Evolutionary conservation across 805 yeast genomes (phyloP), one percentile per base, ranked within the genome.

Genomic region (Saturnispora saitoi): DNA sequence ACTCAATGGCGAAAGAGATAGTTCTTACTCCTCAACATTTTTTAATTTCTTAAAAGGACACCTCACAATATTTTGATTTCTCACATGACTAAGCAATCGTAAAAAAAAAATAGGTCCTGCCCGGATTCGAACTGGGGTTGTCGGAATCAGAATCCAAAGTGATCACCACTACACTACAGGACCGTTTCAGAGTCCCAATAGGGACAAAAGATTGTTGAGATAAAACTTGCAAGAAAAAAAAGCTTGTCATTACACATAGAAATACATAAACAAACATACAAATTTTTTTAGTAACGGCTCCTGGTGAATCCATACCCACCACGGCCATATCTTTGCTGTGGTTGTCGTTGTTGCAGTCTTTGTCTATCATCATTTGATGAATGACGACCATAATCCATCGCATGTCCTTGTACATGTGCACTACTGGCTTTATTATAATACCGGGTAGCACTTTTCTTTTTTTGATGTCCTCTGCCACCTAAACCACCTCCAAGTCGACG

Each of bases 401-500:
- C 28, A 24, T 3, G 28, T 6, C 8, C 28, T 24, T 24, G 28
- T 24, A 24, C 28, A 24, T 24, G 28, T 24, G 28, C 28, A 9
- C 8, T 24, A 24, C 8, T 24, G 8, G 28, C 5, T 9, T 24
- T 24, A 24, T 24, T 24, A 24, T 24, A 24, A 24, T 24, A 24
- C 8, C 28, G 28, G 8, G 5, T 24, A 24, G 8, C 28, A 24
- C 28, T 24, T 19, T 40, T 9, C 37, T 51, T 19, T n/a, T 42
- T 19, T 14, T n/a, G 38, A 29, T 51, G 48, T 15, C 44, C 43
- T 47, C 66, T 53, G 1, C 96, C 96, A 4, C 97, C 97, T n/a
- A 86, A 65, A 0, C 97, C 97, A 4, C 97, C 97, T 1, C 96
- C 96, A 2, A 91, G 69, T 50, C 91, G 63, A 56, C 84, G 61